phyloP scores from a whole-genome alignment of 352 stramenopile genomes.

The Globisporangium cylindrosporum region DNA sequence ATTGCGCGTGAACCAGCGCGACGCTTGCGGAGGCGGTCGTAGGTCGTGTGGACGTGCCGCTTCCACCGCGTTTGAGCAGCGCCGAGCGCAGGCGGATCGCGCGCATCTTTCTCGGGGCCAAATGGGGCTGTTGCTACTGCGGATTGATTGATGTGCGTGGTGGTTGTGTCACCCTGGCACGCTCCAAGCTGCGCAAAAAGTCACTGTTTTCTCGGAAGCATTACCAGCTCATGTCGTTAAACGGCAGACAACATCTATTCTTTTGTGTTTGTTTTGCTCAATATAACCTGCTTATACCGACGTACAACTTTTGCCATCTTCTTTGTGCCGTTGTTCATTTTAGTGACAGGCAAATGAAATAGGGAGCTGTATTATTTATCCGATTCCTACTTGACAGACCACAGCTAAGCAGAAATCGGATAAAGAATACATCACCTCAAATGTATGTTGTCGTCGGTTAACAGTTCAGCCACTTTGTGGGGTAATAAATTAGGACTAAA shows the following conservation, averaged over 20 bases:
- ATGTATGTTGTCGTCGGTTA: too few relatives aligned
- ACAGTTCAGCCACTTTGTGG: too few relatives aligned
- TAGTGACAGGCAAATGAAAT: neutral
- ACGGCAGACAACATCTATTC: neutral
- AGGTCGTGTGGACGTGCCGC: neutral
- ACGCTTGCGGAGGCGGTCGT: neutral
- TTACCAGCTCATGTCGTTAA: neutral
- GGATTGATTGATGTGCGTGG: neutral
- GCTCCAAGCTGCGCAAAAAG: neutral
- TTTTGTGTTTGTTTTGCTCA: neutral
- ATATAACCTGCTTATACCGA: neutral
- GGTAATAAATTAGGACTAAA: too few relatives aligned
- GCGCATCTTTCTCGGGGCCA: constrained; percentile 8
- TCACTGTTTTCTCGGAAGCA: neutral
- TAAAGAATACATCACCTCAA: too few relatives aligned
- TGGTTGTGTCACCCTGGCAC: neutral
- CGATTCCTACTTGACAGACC: neutral
- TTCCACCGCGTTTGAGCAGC: constrained; percentile 4
- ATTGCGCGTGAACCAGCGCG: neutral
- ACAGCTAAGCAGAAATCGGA: too few relatives aligned
- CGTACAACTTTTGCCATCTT: neutral
- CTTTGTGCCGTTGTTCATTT: neutral
- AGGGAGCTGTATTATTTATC: neutral
- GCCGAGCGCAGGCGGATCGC: constrained; percentile 11
- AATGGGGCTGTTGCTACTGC: neutral